Conservation (phyloP, 257 asterid genomes). For the Anisodus acutangulus region DNA sequence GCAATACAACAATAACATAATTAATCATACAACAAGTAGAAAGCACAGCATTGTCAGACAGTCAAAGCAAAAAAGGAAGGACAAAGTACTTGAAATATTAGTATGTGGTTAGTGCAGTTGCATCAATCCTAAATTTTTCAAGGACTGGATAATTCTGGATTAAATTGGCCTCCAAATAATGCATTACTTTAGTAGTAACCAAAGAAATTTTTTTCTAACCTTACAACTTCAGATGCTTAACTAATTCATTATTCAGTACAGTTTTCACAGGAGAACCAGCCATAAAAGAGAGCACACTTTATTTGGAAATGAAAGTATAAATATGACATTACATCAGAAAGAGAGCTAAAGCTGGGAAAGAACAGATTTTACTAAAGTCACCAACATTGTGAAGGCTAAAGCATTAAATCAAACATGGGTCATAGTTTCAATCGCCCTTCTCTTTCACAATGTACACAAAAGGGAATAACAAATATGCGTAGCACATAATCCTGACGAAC, state of each 20-base stretch:
- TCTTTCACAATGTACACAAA: neutral
- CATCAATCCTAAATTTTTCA: neutral
- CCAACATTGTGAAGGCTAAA: conserved; percentile 2
- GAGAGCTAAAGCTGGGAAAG: conserved; percentile 3
- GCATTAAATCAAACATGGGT: neutral
- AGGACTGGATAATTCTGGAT: neutral
- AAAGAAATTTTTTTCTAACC: neutral
- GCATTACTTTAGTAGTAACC: neutral
- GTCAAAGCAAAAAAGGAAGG: neutral
- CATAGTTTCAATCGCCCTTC: neutral
- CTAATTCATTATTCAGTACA: neutral
- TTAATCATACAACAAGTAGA: conserved; percentile 3
- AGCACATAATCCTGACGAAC: conserved; percentile 30
- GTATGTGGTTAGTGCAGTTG: neutral
- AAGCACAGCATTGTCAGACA: neutral
- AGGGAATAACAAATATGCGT: neutral
- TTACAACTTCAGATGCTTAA: neutral
- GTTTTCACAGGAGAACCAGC: neutral
- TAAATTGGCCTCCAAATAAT: neutral
- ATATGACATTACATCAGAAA: neutral
- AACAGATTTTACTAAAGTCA: conserved; percentile 1
- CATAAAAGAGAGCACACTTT: neutral
- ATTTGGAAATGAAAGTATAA: neutral
- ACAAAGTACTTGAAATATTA: neutral
- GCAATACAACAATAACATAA: conserved; percentile 12